These are phyloP conservation scores for Tinospora cordifolia DNA, from an alignment of 164 flowering plant species.

Conservation along the genomic window DNA sequence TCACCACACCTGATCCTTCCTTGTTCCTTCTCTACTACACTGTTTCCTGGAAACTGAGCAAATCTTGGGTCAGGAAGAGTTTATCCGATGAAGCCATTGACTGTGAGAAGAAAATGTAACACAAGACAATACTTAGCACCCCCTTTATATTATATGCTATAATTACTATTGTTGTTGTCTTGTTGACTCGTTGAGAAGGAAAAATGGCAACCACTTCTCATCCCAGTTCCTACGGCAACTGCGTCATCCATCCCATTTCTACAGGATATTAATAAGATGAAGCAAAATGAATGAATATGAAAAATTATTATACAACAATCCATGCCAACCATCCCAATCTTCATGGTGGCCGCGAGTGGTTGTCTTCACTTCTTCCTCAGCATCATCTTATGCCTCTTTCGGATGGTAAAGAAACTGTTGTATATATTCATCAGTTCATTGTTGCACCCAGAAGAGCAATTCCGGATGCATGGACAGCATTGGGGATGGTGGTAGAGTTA, in stretches of 20 bases:
- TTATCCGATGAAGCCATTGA: too few relatives aligned
- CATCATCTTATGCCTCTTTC: neutral
- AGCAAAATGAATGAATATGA: neutral
- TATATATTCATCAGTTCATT: neutral
- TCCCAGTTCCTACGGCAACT: too few relatives aligned
- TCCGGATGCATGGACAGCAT: conserved; percentile 31
- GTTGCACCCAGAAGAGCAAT: conserved; percentile 32
- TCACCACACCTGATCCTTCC: neutral
- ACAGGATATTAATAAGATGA: neutral
- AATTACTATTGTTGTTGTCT: too few relatives aligned
- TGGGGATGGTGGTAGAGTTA: conserved; percentile 33
- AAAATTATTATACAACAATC: neutral
- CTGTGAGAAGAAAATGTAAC: too few relatives aligned
- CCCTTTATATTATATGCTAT: too few relatives aligned
- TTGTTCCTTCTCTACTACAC: neutral
- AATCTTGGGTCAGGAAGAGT: too few relatives aligned
- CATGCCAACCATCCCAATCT: neutral
- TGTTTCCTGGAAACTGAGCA: conserved; percentile 1
- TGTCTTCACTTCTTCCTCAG: neutral
- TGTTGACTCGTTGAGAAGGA: neutral
- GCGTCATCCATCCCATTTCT: neutral
- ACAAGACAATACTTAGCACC: too few relatives aligned
- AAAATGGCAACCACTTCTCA: conserved; percentile 2
- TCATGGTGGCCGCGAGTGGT: neutral
- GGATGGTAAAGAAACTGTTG: neutral